These are phyloP conservation scores for Fusarium austroafricanum DNA, from an alignment of 2,329 filamentous ascomycete species.

Conservation along the genomic window DNA sequence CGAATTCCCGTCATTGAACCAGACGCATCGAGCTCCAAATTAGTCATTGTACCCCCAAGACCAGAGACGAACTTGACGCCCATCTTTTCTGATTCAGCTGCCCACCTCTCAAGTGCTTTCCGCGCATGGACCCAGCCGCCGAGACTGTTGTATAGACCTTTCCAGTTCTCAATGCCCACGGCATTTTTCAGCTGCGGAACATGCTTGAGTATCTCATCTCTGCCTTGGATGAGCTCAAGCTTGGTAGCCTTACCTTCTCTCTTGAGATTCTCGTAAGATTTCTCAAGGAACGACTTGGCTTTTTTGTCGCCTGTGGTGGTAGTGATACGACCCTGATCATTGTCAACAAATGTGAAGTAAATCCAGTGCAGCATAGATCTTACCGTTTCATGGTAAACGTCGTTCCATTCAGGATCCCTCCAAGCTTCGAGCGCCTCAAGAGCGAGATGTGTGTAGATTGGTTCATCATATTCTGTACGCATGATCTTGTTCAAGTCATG, in stretches of 20 bases:
- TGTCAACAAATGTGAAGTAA: too few relatives aligned
- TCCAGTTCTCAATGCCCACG: constrained; percentile 2
- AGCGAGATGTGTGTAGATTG: not conserved
- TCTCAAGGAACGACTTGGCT: not conserved
- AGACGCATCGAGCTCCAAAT: not conserved
- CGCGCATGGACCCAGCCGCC: constrained; percentile 10
- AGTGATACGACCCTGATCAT: not conserved
- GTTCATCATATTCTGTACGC: constrained; percentile 19
- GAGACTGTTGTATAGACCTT: constrained; percentile 6
- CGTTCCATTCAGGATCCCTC: constrained; percentile 5
- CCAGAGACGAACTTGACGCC: not conserved
- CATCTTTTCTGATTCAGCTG: not conserved
- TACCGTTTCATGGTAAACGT: not conserved
- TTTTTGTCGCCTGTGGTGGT: constrained; percentile 3
- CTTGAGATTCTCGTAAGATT: not conserved
- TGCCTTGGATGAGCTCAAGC: not conserved
- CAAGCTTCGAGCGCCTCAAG: not conserved
- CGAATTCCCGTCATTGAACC: not conserved
- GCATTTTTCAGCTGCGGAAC: constrained; percentile 4
- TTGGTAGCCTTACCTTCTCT: not conserved
- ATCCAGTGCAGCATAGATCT: too few relatives aligned
- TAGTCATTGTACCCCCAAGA: fast-evolving
- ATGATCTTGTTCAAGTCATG: constrained; percentile 38
- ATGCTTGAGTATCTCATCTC: not conserved
- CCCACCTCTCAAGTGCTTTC: constrained; percentile 16